Evolutionary conservation across 2,329 filamentous ascomycete genomes (phyloP), one percentile per base, ranked within the genome.

Genomic region (Fusarium armeniacum): DNA sequence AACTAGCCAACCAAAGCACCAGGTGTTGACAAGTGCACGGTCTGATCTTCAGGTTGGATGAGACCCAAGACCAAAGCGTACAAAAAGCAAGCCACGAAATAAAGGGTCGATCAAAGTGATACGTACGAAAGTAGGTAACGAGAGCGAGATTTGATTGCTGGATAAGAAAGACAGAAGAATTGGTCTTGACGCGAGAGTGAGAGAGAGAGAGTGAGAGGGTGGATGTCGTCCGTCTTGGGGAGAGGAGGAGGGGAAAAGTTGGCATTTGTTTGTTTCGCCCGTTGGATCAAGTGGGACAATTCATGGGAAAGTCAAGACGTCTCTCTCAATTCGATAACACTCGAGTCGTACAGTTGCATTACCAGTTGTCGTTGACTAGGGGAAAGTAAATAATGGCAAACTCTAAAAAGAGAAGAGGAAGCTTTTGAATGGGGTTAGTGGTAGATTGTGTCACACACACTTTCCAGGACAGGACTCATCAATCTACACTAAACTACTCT

Each of bases 371-470:
- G 58, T 66, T 61, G 58, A 60, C 40, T 46, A 26, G 64, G 40
- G 32, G n/a, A 52, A 68, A 68, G 58, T 70, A 61, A 70, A 70
- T 64, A 70, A 60, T 60, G 24, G 53, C 40, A 40, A 60, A 68
- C 58, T 55, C 30, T 44, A 33, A 50, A 56, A 35, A 55, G 30
- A 49, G 36, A 22, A 16, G 4, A 22, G 13, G 15, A 15, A 47
- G 20, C 36, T n/a, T 15, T 11, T 36, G 24, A 24, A 51, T 40
- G 36, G 35, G 49, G 44, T 46, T 46, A 12, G 28, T n/a, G 7
- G 28, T n/a, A 44, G 41, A 26, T 44, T 40, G n/a, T 63, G 33
- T 8, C 65, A 69, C 65, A 65, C 59, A 41, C 36, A 24, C 32
- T 30, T 30, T 30, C 28, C 28, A 30, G 28, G 28, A 30, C 28